Evolutionary conservation across 768 basidiomycete species (phyloP), one percentile per base, ranked within the genome.

Genomic region (Lepiota venenata): DNA sequence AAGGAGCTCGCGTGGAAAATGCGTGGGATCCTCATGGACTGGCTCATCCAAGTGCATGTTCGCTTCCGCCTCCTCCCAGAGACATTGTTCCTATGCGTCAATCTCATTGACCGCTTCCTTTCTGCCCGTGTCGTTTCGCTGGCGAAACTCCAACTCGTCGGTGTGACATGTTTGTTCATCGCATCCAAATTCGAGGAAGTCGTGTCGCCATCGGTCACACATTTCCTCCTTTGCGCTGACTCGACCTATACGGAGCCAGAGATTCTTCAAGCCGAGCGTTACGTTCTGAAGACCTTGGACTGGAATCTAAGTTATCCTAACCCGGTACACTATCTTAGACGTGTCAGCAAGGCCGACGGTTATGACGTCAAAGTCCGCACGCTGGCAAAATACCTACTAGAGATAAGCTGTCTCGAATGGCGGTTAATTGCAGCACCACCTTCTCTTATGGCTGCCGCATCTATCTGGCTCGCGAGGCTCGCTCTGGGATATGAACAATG

Each of bases 171-270:
- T 63, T 80, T 99, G 68, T 95, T 97, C 71, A 80, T 98, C 60
- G 84, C 97, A 0, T 84, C 93, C 27, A 99, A 99, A 71, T 93
- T 96, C 52, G 97, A 99, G 72, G 96, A 98, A 71, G 88, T 95
- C 57, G 83, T 93, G 49, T 85, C 93, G 2, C 96, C 97, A 2
- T 91, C 91, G 1, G 90, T 95, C 20, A 73, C 75, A n/a, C 90
- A 96, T 71, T 94, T 98, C 70, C 77, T 93, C 39, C 80, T 85
- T 69, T 88, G 89, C 16, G 95, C 93, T 58, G 84, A 84, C 41
- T 87, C 93, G 57, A 80, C 87, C 0, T 96, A 98, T 70, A 93
- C 95, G 47, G 84, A 97, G 58, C 82, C 91, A 0, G 79, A 81
- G 62, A 79, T 82, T 56, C 68, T 80, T 21, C 75, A 78, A 61